A percentile compares a stretch with the other conserved stretches of the same genome.
Evolutionary conservation across 1,284 basidiomycete genomes (phyloP).

Genomic region (Trichosporon coremiiforme): DNA sequence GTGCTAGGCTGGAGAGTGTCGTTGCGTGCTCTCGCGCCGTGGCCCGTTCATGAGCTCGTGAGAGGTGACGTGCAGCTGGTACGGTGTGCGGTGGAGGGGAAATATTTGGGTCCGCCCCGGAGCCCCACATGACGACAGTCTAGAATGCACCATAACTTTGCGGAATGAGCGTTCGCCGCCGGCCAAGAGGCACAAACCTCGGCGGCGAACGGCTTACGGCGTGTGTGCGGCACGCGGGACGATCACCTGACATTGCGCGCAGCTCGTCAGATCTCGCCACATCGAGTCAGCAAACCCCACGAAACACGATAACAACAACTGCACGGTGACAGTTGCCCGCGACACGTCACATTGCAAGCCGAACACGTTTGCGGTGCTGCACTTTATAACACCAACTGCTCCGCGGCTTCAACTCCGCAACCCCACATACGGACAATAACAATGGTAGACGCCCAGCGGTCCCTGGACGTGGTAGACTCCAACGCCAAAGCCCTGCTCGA

Average conservation of each 20-base stretch:
- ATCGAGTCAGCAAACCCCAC: background rate
- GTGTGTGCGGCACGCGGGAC: background rate
- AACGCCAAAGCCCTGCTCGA: conserved; percentile 22
- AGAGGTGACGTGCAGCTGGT: background rate
- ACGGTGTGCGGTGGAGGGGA: background rate
- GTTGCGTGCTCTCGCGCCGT: conserved; percentile 1
- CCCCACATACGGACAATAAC: background rate
- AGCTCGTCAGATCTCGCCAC: conserved; percentile 8
- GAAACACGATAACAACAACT: conserved; percentile 3
- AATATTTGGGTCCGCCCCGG: background rate
- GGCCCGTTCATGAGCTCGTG: conserved; percentile 3
- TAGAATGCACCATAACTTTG: conserved; percentile 10
- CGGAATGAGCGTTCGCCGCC: conserved; percentile 9
- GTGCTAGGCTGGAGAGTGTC: background rate
- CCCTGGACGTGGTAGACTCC: conserved; percentile 11
- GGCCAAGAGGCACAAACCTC: background rate
- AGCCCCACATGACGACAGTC: conserved; percentile 11
- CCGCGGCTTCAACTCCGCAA: conserved; percentile 14
- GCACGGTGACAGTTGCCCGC: background rate
- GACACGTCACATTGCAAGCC: conserved; percentile 15
- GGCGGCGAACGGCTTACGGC: conserved; percentile 5
- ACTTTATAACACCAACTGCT: background rate
- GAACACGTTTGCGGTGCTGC: conserved; percentile 5
- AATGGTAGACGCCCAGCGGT: conserved; percentile 20
- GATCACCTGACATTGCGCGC: conserved; percentile 14